Conservation (phyloP, 1,284 basidiomycete genomes). For the Heterobasidion parviporum region DNA sequence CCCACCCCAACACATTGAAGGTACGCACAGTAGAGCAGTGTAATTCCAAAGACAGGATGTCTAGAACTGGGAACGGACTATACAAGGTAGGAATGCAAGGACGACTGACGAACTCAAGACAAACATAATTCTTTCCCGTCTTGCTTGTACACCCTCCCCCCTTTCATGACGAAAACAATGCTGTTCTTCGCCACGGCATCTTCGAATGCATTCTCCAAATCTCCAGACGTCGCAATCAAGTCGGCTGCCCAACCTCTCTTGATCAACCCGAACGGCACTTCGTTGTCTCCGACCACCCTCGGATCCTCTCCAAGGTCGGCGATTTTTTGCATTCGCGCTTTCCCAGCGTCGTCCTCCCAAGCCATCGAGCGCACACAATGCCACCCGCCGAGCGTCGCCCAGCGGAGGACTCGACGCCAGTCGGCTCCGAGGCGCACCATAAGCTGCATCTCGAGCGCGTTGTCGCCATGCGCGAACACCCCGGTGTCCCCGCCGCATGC, state of each 20-base stretch:
- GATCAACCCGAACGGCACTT: constrained; percentile 48
- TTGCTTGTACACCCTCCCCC: constrained; percentile 40
- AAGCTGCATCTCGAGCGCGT: constrained; percentile 51
- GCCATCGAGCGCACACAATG: constrained; percentile 40
- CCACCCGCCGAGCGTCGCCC: constrained; percentile 57
- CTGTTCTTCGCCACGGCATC: constrained; percentile 32
- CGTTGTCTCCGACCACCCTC: constrained; percentile 38
- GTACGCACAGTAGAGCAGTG: too few relatives aligned
- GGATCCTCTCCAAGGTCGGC: constrained; percentile 21
- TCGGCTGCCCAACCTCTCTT: constrained; percentile 50
- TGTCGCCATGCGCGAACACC: constrained; percentile 53
- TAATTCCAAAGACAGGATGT: too few relatives aligned
- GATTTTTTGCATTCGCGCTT: constrained; percentile 22
- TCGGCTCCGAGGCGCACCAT: constrained; percentile 51
- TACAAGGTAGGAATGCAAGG: neutral
- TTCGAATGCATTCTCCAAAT: constrained; percentile 42
- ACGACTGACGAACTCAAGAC: neutral
- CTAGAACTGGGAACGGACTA: too few relatives aligned
- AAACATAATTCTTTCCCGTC: constrained; percentile 20
- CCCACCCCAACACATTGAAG: too few relatives aligned
- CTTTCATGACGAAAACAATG: constrained; percentile 54
- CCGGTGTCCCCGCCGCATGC: constrained; percentile 61
- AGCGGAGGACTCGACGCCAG: constrained; percentile 45
- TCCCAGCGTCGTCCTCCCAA: constrained; percentile 38
- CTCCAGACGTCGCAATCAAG: constrained; percentile 41